phyloP scores from a whole-genome alignment of 2,329 filamentous ascomycete species.

The Aspergillus terreus region DNA sequence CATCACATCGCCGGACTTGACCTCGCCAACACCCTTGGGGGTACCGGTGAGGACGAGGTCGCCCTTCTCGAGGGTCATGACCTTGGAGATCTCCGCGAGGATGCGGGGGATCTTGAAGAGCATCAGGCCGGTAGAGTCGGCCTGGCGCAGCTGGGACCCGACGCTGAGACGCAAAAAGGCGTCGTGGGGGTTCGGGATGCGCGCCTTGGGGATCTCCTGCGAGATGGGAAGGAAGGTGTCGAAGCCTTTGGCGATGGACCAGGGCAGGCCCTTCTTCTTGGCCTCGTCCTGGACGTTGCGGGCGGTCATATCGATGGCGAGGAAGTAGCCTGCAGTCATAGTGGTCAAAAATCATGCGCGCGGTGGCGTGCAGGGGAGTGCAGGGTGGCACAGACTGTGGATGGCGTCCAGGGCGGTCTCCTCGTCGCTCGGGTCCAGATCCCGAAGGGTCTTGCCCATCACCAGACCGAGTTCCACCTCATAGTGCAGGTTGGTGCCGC shows the following conservation, averaged over 20 bases:
- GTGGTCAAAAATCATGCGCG: neutral
- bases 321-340: conserved; percentile 64
- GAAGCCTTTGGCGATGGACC: conserved; percentile 95
- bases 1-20: conserved; percentile 82
- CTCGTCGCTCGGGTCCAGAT: conserved; percentile 71
- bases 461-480: conserved; percentile 92
- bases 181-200: conserved; percentile 82
- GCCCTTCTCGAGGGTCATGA: conserved; percentile 89
- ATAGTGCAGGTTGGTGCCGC: conserved; percentile 82
- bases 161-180: conserved; percentile 82
- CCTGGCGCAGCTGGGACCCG: conserved; percentile 73
- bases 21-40: conserved; percentile 88
- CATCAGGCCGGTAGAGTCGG: conserved; percentile 90
- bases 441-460: conserved; percentile 74
- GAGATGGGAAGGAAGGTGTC: conserved; percentile 94
- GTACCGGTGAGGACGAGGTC: conserved; percentile 96
- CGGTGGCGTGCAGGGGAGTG: no score
- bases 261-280: conserved; percentile 94
- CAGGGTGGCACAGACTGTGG: conserved; percentile 53
- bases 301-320: conserved; percentile 96
- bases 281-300: conserved; percentile 94
- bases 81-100: conserved; percentile 84
- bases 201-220: conserved; percentile 71
- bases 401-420: conserved; percentile 77
- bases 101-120: conserved; percentile 85